Conservation (phyloP, 257 asterid genomes). For the Forsythia viridissima region DNA sequence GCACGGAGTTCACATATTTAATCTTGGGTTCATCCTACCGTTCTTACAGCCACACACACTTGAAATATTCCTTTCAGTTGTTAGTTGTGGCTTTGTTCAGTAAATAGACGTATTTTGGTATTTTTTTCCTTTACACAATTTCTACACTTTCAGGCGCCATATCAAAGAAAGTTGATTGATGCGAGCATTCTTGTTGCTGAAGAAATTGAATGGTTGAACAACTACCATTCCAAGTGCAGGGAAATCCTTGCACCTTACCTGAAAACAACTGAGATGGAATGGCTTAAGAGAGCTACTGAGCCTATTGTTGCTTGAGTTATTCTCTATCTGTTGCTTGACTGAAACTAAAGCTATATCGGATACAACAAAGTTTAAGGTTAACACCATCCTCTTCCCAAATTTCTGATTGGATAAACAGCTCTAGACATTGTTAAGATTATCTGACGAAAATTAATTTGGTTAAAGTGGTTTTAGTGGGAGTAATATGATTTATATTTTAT, state of each 20-base stretch:
- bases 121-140: not conserved
- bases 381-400: not conserved
- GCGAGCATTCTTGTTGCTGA: slow-evolving; percentile 63
- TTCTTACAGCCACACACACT: not conserved
- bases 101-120: not conserved
- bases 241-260: slow-evolving; percentile 66
- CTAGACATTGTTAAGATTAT: not conserved
- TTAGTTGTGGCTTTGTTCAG: not conserved
- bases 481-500: not conserved
- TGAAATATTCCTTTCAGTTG: not conserved
- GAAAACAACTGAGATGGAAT: slow-evolving; percentile 65
- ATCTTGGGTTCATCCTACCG: not conserved
- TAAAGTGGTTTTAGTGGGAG: not conserved
- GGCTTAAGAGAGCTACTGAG: slow-evolving; percentile 82
- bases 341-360: not conserved
- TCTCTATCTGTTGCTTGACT: not conserved
- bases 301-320: slow-evolving; percentile 50
- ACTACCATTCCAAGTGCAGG: slow-evolving; percentile 68
- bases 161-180: slow-evolving; percentile 79
- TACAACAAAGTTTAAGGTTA: not conserved
- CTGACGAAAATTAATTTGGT: not conserved
- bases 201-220: slow-evolving; percentile 83
- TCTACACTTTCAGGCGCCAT: slow-evolving; percentile 69
- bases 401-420: not conserved
- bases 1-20: not conserved